phyloP scores from a whole-genome alignment of 306 rosid genomes.

The Quercus suber region DNA sequence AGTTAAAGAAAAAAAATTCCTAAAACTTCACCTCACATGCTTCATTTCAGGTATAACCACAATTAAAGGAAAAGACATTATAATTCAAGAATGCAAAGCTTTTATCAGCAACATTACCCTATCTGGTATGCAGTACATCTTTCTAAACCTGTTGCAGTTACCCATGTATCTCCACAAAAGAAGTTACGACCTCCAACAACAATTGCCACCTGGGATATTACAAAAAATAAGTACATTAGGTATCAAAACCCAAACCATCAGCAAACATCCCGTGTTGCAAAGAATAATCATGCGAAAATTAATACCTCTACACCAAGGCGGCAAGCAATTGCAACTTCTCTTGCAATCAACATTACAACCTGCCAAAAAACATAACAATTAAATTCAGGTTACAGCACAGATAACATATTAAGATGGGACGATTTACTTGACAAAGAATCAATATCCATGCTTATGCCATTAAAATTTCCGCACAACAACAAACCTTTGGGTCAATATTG shows the following conservation, averaged over 20 bases:
- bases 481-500: conserved; percentile 85
- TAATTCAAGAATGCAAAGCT: background rate
- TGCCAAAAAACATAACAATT: conserved; percentile 32
- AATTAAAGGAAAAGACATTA: background rate
- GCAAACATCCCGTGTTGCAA: background rate
- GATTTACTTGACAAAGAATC: conserved; percentile 12
- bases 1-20: background rate
- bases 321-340: conserved; percentile 80
- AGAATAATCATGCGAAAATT: conserved; percentile 18
- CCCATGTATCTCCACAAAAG: conserved; percentile 96
- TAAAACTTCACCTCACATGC: background rate
- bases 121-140: conserved; percentile 92
- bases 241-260: conserved; percentile 17
- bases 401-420: background rate
- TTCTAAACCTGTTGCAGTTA: conserved; percentile 78
- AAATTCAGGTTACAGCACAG: conserved; percentile 9
- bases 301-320: conserved; percentile 91
- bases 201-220: conserved; percentile 69
- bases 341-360: conserved; percentile 77
- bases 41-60: background rate
- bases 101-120: conserved; percentile 54
- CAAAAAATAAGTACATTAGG: conserved; percentile 17
- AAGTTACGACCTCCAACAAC: conserved; percentile 96
- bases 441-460: conserved; percentile 3
- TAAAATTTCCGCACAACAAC: conserved; percentile 7